Base-by-base conservation (phyloP, 345 rosid species). In the Zanthoxylum bungeanum region DNA sequence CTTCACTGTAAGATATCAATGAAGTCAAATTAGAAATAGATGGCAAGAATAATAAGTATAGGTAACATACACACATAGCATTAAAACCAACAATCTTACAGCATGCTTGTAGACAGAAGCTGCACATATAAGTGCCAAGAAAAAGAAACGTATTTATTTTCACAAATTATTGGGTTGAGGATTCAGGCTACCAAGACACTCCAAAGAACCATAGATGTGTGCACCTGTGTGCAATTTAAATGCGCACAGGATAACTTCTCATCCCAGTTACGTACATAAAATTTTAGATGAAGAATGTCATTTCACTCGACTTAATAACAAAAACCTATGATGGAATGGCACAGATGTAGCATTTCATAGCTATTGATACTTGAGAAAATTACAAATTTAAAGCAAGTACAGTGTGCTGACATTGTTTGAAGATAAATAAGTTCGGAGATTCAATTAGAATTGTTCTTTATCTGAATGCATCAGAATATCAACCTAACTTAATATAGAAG, bases 1-100 rank as follows among this genome's bases (percentile, higher is more conserved):
- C 99, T 87, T 92, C 97, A 52, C 99, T 95, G 91, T 51, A 72
- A 74, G 53, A 69, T 47, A 78, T 24, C 70, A 79, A 62, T 7
- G 47, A 68, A 72, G 67, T 56, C 52, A 62, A 49, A 66, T 71
- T 58, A 73, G 68, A 72, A 72, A 66, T 37, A 60, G 53, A n/a
- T 51, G 31, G 25, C 64, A 66, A 66, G 34, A 31, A 58, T 21
- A 52, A 19, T 14, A 31, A 5, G 49, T 42, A 42, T 6, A 44
- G 39, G 27, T 47, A 9, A 30, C 6, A 64, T 2, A 5, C 7
- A 49, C 28, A 60, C 21, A 9, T 19, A 49, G 17, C 9, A 14
- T 58, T 24, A 39, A 55, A 37, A 53, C 37, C n/a, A 25, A 22
- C 44, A 52, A 37, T 4, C 51, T 37, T 24, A 25, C 25, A 2